Base-by-base conservation (phyloP, 768 basidiomycete species). In the Pleurotus platypus region DNA sequence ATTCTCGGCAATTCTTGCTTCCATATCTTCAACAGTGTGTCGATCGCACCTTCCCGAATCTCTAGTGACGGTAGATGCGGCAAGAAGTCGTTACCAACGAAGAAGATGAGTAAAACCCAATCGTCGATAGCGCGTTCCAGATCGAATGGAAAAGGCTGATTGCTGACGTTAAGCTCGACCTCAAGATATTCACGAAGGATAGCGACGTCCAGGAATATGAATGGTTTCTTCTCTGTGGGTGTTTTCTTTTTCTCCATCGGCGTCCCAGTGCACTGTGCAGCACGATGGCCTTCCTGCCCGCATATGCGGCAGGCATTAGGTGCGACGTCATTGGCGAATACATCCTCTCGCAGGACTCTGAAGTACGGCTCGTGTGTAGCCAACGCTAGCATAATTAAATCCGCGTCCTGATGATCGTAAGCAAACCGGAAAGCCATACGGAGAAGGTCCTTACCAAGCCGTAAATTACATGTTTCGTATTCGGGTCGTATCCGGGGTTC, bases 321-420 rank as follows among this genome's bases (percentile, higher is more conserved):
- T 69, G 81, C 90, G 58, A 88, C 85, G 73, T 97, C 91, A 65
- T 78, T 75, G 57, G 84, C 78, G 75, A 99, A 99, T 47, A 99
- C 97, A 71, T 99, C 97, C 73, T 99, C 97, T 69, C 97, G 87
- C 63, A 99, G 80, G 49, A 99, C 97, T 69, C 90, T 86, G 75
- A 99, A 99, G 69, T 96, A 75, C n/a, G 97, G 95, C 70, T 99
- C 97, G 68, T 99, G 97, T 22, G 97, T 99, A 48, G 97, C 97
- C 60, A 99, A 78, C 46, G 94, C 84, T 60, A 99, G 85, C 97
- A 99, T 99, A 70, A 99, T 99, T 45, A 99, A 81, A 83, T 99
- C 97, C 58, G 97, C 97, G 75, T 99, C 97, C 91, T 96, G 58
- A 20, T 18, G 22, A 12, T 49, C 49, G 50, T 67, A 51, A 35